Evolutionary conservation across 495 filamentous ascomycete genomes (phyloP).

Genomic region (Lichina pygmaea): DNA sequence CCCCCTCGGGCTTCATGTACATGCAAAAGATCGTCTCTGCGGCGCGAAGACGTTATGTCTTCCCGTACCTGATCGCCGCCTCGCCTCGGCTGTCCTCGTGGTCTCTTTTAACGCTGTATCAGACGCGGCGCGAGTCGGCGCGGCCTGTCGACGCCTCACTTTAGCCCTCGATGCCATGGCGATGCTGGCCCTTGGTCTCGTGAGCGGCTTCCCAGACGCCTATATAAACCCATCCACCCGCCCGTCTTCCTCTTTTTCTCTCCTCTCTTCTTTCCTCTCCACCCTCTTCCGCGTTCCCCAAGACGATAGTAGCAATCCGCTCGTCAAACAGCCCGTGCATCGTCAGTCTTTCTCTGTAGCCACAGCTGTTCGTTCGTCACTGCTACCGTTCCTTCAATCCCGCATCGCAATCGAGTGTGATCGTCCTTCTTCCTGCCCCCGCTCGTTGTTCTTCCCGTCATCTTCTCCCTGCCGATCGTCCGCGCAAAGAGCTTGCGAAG

Average conservation of each 20-base stretch:
- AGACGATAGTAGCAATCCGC: neutral
- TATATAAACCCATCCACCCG: neutral
- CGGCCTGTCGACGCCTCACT: no score
- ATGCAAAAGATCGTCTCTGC: no score
- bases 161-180: no score
- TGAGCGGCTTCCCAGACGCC: neutral
- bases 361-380: neutral
- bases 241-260: neutral
- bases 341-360: neutral
- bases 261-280: neutral
- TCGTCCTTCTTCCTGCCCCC: neutral
- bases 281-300: neutral
- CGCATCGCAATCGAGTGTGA: neutral
- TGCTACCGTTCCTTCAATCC: neutral
- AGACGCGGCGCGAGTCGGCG: no score
- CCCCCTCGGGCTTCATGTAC: no score
- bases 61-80: no score
- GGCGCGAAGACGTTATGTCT: no score
- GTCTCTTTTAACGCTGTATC: no score
- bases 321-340: neutral
- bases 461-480: constrained; percentile 2
- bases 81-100: no score
- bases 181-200: neutral
- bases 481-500: no score
- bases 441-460: constrained; percentile 3